A percentile compares a stretch with the other conserved stretches of the same genome.
phyloP scores from a whole-genome alignment of 1,284 basidiomycete genomes.

The Cystobasidiaceae sp. region DNA sequence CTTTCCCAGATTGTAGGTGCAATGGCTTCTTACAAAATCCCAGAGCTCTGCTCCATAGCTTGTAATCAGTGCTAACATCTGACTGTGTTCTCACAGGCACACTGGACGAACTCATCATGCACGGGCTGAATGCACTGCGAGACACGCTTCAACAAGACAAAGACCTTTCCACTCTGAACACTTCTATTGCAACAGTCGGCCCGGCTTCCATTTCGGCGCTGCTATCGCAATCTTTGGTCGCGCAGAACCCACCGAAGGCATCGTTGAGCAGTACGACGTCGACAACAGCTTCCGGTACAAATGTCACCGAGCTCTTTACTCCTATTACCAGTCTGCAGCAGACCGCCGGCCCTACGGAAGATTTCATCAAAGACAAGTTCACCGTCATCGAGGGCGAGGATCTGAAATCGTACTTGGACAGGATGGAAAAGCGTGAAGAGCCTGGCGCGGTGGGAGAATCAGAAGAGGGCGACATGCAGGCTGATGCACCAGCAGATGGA shows the following conservation, averaged over 20 bases:
- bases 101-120: conserved; percentile 77
- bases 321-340: conserved; percentile 19
- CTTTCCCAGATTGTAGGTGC: conserved; percentile 71
- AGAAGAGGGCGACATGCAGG: conserved; percentile 18
- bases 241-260: conserved; percentile 14
- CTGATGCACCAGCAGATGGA: conserved; percentile 9
- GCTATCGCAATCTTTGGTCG: conserved; percentile 14
- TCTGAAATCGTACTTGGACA: conserved; percentile 39
- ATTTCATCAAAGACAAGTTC: conserved; percentile 50
- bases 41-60: background rate
- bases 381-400: conserved; percentile 65
- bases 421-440: conserved; percentile 35
- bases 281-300: background rate
- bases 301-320: background rate
- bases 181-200: conserved; percentile 58
- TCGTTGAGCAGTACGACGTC: background rate
- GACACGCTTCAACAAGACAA: conserved; percentile 98
- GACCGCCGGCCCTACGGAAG: conserved; percentile 48
- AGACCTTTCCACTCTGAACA: conserved; percentile 83
- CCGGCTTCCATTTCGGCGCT: conserved; percentile 27
- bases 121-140: conserved; percentile 84
- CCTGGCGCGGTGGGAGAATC: conserved; percentile 14
- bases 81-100: conserved; percentile 52
- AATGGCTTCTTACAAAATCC: background rate
- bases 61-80: too few relatives aligned